Evolutionary conservation across 2,329 filamentous ascomycete genomes (phyloP).

Genomic region (Ascochyta pisi): DNA sequence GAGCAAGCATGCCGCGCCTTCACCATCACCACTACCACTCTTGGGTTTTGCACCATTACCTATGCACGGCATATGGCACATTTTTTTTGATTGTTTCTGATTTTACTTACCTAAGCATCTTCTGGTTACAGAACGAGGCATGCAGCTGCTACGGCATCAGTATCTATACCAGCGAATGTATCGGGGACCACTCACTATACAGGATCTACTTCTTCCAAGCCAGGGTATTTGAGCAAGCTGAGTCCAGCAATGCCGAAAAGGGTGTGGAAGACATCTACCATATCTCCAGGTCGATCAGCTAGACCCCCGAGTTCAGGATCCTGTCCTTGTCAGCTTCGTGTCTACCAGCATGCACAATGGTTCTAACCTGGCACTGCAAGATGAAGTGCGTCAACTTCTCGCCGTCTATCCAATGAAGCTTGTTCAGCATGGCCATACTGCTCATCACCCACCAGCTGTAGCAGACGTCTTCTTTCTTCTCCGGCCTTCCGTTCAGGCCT

Average conservation of each 20-base stretch:
- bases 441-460: conserved; percentile 99
- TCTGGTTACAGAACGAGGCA: conserved; percentile 49
- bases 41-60: background rate
- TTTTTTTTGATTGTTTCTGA: background rate
- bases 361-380: conserved; percentile 73
- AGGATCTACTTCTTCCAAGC: conserved; percentile 81
- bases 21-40: background rate
- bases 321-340: conserved; percentile 41
- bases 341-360: background rate
- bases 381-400: conserved; percentile 82
- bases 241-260: conserved; percentile 87
- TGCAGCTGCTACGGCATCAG: conserved; percentile 42
- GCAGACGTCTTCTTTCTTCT: conserved; percentile 96
- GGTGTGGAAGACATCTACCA: conserved; percentile 98
- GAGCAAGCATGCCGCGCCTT: background rate
- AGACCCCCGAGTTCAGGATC: conserved; percentile 85
- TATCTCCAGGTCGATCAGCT: conserved; percentile 87
- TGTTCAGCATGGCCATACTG: conserved; percentile 86
- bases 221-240: conserved; percentile 80
- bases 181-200: conserved; percentile 71
- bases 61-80: background rate
- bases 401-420: conserved; percentile 91
- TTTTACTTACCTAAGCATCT: conserved; percentile 41
- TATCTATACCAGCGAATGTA: background rate
- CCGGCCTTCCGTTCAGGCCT: conserved; percentile 90